phyloP scores from a whole-genome alignment of 2,329 filamentous ascomycete species.

The Teratosphaeria viscida region DNA sequence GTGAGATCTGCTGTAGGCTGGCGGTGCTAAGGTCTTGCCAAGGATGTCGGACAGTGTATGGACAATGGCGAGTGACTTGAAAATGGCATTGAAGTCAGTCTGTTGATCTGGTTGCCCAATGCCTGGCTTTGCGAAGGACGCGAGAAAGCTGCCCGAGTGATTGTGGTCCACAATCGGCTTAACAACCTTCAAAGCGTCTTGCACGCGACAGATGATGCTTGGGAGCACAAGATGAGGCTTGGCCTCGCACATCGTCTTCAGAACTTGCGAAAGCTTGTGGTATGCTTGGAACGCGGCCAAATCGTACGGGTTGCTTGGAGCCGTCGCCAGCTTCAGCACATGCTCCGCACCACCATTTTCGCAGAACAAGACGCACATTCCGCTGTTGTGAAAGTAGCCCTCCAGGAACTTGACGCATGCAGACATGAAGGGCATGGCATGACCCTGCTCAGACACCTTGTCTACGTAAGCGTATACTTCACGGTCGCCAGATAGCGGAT shows the following conservation, averaged over 20 bases:
- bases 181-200: slow-evolving; percentile 57
- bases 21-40: slow-evolving; percentile 29
- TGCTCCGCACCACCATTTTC: slow-evolving; percentile 71
- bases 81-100: slow-evolving; percentile 38
- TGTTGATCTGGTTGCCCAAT: slow-evolving; percentile 34
- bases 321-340: slow-evolving; percentile 71
- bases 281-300: slow-evolving; percentile 58
- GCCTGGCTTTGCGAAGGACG: slow-evolving; percentile 35
- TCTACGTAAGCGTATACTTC: slow-evolving; percentile 5
- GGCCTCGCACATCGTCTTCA: slow-evolving; percentile 68
- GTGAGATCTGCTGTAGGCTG: slow-evolving; percentile 19
- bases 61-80: slow-evolving; percentile 67
- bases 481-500: slow-evolving; percentile 26
- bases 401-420: slow-evolving; percentile 67
- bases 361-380: slow-evolving; percentile 63
- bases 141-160: slow-evolving; percentile 11
- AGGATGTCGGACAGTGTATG: slow-evolving; percentile 68
- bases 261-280: slow-evolving; percentile 60
- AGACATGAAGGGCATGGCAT: slow-evolving; percentile 50
- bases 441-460: slow-evolving; percentile 7
- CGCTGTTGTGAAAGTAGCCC: slow-evolving; percentile 64
- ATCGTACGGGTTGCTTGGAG: slow-evolving; percentile 68
- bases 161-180: slow-evolving; percentile 48
- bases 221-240: slow-evolving; percentile 74
- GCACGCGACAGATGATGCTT: slow-evolving; percentile 64